These are phyloP conservation scores for Albophoma yamanashiensis DNA, from an alignment of 2,329 filamentous ascomycete species.

Conservation along the genomic window DNA sequence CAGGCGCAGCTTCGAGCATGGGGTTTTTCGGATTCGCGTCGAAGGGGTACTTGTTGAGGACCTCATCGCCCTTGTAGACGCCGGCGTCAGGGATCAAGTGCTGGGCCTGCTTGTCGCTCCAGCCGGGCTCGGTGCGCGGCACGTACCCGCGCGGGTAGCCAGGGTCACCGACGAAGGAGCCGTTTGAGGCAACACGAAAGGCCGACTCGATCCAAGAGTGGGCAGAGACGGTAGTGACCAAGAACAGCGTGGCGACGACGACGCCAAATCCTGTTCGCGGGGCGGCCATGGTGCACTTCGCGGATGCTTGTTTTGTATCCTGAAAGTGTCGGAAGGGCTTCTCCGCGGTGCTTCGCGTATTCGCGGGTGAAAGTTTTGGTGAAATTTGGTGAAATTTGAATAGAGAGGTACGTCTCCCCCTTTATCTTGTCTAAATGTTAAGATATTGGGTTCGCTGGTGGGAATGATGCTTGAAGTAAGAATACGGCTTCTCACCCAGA, in stretches of 20 bases:
- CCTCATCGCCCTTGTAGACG: conserved; percentile 48
- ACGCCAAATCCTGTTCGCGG: conserved; percentile 6
- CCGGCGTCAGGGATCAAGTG: conserved; percentile 51
- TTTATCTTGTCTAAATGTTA: not conserved
- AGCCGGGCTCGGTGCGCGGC: conserved; percentile 42
- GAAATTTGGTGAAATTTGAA: not conserved
- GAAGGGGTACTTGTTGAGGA: conserved; percentile 30
- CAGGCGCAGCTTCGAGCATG: conserved; percentile 47
- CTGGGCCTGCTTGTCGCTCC: conserved; percentile 46
- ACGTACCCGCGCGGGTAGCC: conserved; percentile 70
- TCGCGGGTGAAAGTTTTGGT: not conserved
- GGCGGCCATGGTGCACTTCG: conserved; percentile 10
- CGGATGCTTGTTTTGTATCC: conserved; percentile 1
- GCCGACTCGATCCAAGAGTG: conserved; percentile 83
- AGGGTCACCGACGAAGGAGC: conserved; percentile 56
- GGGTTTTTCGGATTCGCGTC: conserved; percentile 40
- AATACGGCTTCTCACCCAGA: not conserved
- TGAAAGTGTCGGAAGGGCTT: not conserved
- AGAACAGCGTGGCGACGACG: conserved; percentile 16
- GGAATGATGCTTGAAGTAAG: not conserved
- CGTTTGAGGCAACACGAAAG: conserved; percentile 59
- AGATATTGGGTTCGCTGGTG: not conserved
- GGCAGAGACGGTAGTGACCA: conserved; percentile 26
- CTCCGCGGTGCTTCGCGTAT: not conserved
- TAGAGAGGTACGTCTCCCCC: not conserved